Conservation (phyloP, 1,284 basidiomycete species). For the Laetiporus sulphureus region DNA sequence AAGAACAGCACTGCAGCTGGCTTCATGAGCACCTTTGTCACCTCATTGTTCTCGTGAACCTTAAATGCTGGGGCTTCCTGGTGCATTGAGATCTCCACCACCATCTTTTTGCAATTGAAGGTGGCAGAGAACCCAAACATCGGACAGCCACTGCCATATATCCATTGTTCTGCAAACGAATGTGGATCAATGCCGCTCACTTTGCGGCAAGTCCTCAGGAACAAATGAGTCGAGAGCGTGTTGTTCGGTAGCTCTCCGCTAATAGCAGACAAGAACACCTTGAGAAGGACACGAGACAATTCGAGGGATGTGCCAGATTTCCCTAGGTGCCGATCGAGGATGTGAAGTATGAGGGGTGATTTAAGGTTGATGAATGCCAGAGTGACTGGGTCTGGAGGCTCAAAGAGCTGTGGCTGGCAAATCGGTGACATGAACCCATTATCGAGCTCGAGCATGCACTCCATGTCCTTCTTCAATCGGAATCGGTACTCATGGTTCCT, state of each 20-base stretch:
- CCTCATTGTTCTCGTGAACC: conserved; percentile 60
- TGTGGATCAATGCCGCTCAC: conserved; percentile 88
- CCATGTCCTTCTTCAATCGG: conserved; percentile 93
- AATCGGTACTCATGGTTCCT: conserved; percentile 99
- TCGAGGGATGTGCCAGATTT: conserved; percentile 96
- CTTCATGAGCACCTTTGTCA: conserved; percentile 65
- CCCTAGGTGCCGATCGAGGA: conserved; percentile 88
- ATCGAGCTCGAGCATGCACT: conserved; percentile 87
- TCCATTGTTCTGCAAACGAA: conserved; percentile 96
- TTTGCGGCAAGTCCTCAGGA: conserved; percentile 90
- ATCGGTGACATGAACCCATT: conserved; percentile 89
- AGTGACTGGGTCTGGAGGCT: conserved; percentile 75
- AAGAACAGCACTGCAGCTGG: conserved; percentile 87
- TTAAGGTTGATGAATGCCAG: conserved; percentile 93
- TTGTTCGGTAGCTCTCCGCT: conserved; percentile 88
- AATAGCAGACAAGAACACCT: conserved; percentile 91
- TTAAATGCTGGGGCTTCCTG: conserved; percentile 80
- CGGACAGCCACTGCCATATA: conserved; percentile 96
- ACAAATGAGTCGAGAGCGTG: conserved; percentile 83
- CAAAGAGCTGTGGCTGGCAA: conserved; percentile 80
- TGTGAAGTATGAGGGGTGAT: conserved; percentile 91
- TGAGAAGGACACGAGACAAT: conserved; percentile 90
- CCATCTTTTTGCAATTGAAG: conserved; percentile 98
- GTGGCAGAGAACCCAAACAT: conserved; percentile 85
- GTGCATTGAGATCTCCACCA: conserved; percentile 91